phyloP scores from a whole-genome alignment of 2,329 filamentous ascomycete genomes.

The Stagonosporopsis rhizophila region DNA sequence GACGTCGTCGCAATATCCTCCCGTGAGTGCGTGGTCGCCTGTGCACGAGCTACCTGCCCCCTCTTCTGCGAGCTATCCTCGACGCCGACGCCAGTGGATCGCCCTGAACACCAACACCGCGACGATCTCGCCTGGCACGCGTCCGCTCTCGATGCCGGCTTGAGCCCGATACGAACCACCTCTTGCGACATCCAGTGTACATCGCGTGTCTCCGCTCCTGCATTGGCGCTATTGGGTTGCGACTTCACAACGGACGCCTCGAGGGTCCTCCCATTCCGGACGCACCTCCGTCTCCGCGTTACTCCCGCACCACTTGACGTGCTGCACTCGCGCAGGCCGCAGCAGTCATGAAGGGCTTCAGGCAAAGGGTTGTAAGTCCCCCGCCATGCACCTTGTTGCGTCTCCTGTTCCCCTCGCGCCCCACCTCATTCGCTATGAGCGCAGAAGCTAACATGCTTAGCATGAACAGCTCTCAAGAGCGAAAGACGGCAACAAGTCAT shows the following conservation, averaged over 20 bases:
- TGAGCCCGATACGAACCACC: slow-evolving; percentile 31
- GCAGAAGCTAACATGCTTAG: slow-evolving; percentile 61
- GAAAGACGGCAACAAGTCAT: slow-evolving; percentile 80
- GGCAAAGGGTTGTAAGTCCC: slow-evolving; percentile 90
- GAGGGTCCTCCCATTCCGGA: slow-evolving; percentile 31
- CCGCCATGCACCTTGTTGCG: slow-evolving; percentile 26
- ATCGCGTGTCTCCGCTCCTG: slow-evolving; percentile 27
- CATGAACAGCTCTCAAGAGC: slow-evolving; percentile 88
- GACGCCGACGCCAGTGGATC: slow-evolving; percentile 33
- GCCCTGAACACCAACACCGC: slow-evolving; percentile 37
- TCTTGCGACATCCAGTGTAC: slow-evolving; percentile 22
- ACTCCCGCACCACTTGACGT: slow-evolving; percentile 39
- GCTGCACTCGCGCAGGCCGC: slow-evolving; percentile 45
- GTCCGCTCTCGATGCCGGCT: slow-evolving; percentile 40
- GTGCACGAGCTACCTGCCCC: slow-evolving; percentile 32
- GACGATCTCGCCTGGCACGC: slow-evolving; percentile 35
- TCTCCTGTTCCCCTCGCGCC: slow-evolving; percentile 27
- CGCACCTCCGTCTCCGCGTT: slow-evolving; percentile 35
- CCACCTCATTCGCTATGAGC: slow-evolving; percentile 36
- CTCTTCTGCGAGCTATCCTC: slow-evolving; percentile 33
- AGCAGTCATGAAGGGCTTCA: slow-evolving; percentile 93
- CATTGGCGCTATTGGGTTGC: slow-evolving; percentile 41
- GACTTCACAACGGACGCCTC: slow-evolving; percentile 31
- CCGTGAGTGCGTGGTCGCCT: slow-evolving; percentile 28
- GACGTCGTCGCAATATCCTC: slow-evolving; percentile 19